A percentile compares a stretch with the other conserved stretches of the same genome.
Evolutionary conservation across 192 early-diverging fungal species (phyloP).

Genomic region (Gigaspora rosea): DNA sequence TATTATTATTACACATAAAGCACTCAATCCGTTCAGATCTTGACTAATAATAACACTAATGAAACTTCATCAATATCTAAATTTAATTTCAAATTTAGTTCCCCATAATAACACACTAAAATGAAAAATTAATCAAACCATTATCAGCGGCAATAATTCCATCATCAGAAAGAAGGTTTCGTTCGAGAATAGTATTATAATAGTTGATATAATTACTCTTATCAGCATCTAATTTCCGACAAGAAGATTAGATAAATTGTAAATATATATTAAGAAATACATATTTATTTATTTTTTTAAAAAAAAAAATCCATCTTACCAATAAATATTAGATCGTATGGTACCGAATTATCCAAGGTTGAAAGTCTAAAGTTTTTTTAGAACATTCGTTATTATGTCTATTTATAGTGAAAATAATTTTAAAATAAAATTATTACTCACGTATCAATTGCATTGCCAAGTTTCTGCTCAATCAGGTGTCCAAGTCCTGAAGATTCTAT

Average conservation of each 20-base stretch:
- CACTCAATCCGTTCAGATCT: no score
- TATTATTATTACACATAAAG: no score
- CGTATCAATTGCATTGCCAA: slow-evolving; percentile 44
- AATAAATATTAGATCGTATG: slow-evolving; percentile 67
- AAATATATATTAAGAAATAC: no score
- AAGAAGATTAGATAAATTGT: neutral
- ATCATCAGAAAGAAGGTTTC: slow-evolving; percentile 51
- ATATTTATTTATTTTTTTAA: neutral
- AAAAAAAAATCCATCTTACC: slow-evolving; percentile 30
- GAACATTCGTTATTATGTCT: no score
- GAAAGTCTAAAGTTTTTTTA: neutral
- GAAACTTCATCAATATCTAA: neutral
- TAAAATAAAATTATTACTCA: slow-evolving; percentile 25
- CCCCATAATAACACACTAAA: neutral
- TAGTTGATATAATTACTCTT: slow-evolving; percentile 67
- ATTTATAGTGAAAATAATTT: no score
- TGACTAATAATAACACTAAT: no score
- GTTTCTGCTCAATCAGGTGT: slow-evolving; percentile 47
- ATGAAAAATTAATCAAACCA: slow-evolving; percentile 31
- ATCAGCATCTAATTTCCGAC: slow-evolving; percentile 59
- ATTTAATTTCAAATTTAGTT: neutral
- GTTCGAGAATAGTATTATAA: slow-evolving; percentile 63
- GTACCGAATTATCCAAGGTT: slow-evolving; percentile 39
- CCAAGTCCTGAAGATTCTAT: slow-evolving; percentile 38
- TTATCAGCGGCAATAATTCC: slow-evolving; percentile 73